Evolutionary conservation across 768 basidiomycete species (phyloP).

Genomic region (Gyrodon lividus): DNA sequence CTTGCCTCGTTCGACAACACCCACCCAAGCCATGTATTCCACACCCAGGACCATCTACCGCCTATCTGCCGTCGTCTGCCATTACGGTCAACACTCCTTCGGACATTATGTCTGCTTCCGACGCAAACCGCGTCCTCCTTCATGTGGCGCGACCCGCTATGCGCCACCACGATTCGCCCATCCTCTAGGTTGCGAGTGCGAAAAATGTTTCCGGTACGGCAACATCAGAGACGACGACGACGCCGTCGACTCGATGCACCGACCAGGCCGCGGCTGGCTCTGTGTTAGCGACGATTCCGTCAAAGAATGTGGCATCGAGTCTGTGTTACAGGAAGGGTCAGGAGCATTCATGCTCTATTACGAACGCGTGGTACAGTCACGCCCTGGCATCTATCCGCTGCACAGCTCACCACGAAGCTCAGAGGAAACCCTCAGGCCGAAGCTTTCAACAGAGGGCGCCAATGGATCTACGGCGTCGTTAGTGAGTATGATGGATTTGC

Average conservation of each 20-base stretch:
- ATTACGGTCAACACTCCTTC: conserved; percentile 89
- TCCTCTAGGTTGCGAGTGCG: conserved; percentile 47
- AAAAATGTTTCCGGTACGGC: conserved; percentile 44
- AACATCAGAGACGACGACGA: conserved; percentile 61
- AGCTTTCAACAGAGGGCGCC: conserved; percentile 33
- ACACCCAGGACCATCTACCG: conserved; percentile 76
- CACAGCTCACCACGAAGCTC: conserved; percentile 46
- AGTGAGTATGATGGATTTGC: conserved; percentile 35
- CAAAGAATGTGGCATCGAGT: conserved; percentile 69
- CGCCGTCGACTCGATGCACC: conserved; percentile 26
- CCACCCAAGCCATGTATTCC: conserved; percentile 53
- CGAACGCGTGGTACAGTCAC: conserved; percentile 58
- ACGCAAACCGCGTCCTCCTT: conserved; percentile 64
- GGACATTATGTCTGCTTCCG: conserved; percentile 95
- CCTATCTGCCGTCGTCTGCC: conserved; percentile 83
- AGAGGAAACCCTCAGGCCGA: conserved; percentile 65
- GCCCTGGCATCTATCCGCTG: conserved; percentile 33
- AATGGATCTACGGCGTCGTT: conserved; percentile 51
- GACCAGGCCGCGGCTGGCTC: conserved; percentile 74
- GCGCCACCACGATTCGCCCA: conserved; percentile 39
- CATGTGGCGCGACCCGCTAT: conserved; percentile 39
- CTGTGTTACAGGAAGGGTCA: conserved; percentile 69
- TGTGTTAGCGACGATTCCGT: conserved; percentile 86
- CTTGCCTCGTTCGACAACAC: conserved; percentile 50
- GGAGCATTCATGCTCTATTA: conserved; percentile 94